Evolutionary conservation across 768 basidiomycete species (phyloP), one percentile per base, ranked within the genome.

Genomic region (Hemileccinum rubropunctum): DNA sequence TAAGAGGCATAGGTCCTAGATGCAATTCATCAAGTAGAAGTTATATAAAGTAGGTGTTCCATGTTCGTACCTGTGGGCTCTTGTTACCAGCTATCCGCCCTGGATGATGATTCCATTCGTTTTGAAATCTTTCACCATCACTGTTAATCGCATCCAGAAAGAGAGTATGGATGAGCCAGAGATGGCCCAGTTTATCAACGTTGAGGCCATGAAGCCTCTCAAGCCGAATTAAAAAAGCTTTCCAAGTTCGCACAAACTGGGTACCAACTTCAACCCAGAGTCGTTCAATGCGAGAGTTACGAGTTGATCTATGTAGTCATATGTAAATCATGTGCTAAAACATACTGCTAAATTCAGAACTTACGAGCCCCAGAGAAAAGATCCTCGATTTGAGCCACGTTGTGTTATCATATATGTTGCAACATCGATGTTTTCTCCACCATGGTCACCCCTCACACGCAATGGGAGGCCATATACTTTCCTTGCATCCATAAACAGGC

Each of bases 241-340:
- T 23, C 78, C 78, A 79, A 15, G 15, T 28, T 3, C 58, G 56
- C 2, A 57, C 68, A 66, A 79, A 78, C 6, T 73, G 66, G 0
- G 45, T 43, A 0, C 73, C 73, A 27, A 74, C 63, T 36, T 78
- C 71, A 4, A 76, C 67, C 76, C 76, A 78, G 0, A 79, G 57
- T 0, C 64, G 34, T 51, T 80, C 76, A 52, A 78, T 78, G 0
- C 66, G 57, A 0, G 71, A 73, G n/a, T 36, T 36, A 3, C n/a
- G 13, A 12, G 35, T 36, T n/a, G 35, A 36, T 4, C 35, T 36
- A 36, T 6, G 13, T n/a, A n/a, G 13, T 13, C n/a, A 8, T n/a
- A 36, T n/a, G n/a, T 15, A 3, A 17, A 17, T 8, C 13, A 17
- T 3, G 35, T 36, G 9, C 9, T 9, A 28, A 28, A 28, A 5